phyloP scores from a whole-genome alignment of 2,329 filamentous ascomycete species.

The Diaporthe caulivora region DNA sequence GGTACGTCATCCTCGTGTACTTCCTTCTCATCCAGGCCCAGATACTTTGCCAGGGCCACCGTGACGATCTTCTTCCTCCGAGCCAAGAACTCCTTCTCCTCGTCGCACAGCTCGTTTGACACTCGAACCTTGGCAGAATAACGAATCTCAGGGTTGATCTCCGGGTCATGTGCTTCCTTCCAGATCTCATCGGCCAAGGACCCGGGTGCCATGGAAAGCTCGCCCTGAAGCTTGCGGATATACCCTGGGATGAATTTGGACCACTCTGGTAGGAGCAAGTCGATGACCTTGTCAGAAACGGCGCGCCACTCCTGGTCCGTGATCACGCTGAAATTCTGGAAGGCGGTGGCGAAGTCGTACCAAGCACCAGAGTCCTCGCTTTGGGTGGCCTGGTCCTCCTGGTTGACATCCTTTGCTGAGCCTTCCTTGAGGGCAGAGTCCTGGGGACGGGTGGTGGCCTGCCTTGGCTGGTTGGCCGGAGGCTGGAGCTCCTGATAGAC shows the following conservation, averaged over 20 bases:
- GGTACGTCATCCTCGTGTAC: conserved; percentile 96
- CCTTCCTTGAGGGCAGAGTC: conserved; percentile 4
- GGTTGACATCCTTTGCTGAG: conserved; percentile 40
- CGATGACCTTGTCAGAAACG: conserved; percentile 72
- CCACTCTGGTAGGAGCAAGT: conserved; percentile 86
- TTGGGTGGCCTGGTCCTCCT: conserved; percentile 36
- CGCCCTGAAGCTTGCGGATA: conserved; percentile 84
- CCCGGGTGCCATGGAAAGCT: conserved; percentile 88
- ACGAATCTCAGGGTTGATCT: conserved; percentile 87
- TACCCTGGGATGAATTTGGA: conserved; percentile 80
- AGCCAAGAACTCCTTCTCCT: conserved; percentile 81
- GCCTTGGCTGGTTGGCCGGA: conserved; percentile 29
- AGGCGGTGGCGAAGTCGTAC: conserved; percentile 59
- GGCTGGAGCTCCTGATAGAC: conserved; percentile 44
- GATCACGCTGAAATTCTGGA: conserved; percentile 66
- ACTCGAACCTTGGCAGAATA: conserved; percentile 87
- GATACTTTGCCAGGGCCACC: conserved; percentile 83
- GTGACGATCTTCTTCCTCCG: conserved; percentile 77
- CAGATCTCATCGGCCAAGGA: conserved; percentile 94
- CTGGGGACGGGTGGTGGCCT: conserved; percentile 23
- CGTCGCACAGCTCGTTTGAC: conserved; percentile 82
- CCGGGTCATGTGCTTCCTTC: conserved; percentile 87
- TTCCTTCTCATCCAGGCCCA: conserved; percentile 80
- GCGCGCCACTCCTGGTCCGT: conserved; percentile 68
- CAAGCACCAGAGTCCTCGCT: conserved; percentile 54